Evolutionary conservation across 2,329 filamentous ascomycete genomes (phyloP).

Genomic region (Dactylella cylindrospora): DNA sequence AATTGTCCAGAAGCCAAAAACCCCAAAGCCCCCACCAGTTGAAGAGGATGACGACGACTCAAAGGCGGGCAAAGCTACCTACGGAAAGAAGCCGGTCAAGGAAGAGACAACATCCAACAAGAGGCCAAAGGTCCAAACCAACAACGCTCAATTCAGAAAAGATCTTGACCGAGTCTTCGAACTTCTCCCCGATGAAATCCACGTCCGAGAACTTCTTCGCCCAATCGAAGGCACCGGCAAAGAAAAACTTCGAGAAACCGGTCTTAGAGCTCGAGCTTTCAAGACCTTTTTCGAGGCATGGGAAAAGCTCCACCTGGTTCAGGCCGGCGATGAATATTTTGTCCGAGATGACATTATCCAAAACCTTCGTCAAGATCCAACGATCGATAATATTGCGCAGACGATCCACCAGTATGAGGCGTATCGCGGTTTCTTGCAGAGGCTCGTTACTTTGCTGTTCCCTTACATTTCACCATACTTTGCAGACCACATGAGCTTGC

Average conservation of each 20-base stretch:
- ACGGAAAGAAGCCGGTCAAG: slow-evolving; percentile 13
- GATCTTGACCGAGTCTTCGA: slow-evolving; percentile 48
- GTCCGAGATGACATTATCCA: slow-evolving; percentile 54
- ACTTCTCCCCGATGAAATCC: slow-evolving; percentile 51
- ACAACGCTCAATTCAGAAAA: slow-evolving; percentile 37
- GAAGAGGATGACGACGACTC: slow-evolving; percentile 11
- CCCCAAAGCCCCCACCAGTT: slow-evolving; percentile 13
- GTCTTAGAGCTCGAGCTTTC: slow-evolving; percentile 53
- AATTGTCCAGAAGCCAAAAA: slow-evolving; percentile 33
- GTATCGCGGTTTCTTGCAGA: slow-evolving; percentile 53
- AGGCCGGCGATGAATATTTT: slow-evolving; percentile 51
- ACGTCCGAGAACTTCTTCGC: slow-evolving; percentile 52
- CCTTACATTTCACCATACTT: slow-evolving; percentile 54
- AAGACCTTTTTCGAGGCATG: slow-evolving; percentile 53
- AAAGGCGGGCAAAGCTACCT: slow-evolving; percentile 33
- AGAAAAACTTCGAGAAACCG: slow-evolving; percentile 53
- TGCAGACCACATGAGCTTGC: slow-evolving; percentile 55
- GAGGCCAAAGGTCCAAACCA: slow-evolving; percentile 6
- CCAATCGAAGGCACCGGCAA: slow-evolving; percentile 53
- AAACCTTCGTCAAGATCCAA: slow-evolving; percentile 50
- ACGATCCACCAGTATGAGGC: slow-evolving; percentile 54
- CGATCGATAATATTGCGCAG: slow-evolving; percentile 48
- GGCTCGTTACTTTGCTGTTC: slow-evolving; percentile 53
- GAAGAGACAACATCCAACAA: slow-evolving; percentile 3
- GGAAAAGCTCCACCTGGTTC: slow-evolving; percentile 52